A percentile compares a stretch with the other conserved stretches of the same genome.
Conservation (phyloP, 2,329 filamentous ascomycete species). For the Sarocladium oryzae region DNA sequence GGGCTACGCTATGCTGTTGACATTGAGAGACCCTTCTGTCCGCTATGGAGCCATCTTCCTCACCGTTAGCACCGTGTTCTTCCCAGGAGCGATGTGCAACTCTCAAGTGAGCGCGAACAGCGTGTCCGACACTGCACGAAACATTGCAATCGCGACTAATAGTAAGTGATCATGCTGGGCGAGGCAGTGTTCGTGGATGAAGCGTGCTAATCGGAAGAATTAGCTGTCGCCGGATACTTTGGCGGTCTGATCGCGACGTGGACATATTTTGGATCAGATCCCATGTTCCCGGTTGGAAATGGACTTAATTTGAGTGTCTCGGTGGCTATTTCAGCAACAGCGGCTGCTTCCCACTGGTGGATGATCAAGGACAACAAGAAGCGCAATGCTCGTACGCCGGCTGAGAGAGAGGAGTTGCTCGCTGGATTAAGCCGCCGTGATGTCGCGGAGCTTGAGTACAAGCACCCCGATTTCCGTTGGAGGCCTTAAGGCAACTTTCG, state of each 20-base stretch:
- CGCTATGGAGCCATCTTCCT: constrained; percentile 57
- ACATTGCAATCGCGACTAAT: constrained; percentile 57
- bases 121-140: constrained; percentile 62
- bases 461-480: constrained; percentile 16
- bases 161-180: not conserved
- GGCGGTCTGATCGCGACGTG: constrained; percentile 15
- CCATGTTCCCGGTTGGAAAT: constrained; percentile 14
- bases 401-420: constrained; percentile 10
- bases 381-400: constrained; percentile 7
- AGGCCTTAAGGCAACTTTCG: no score
- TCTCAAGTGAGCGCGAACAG: constrained; percentile 65
- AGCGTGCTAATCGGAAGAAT: not conserved
- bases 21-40: not conserved
- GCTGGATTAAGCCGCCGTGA: constrained; percentile 9
- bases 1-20: constrained; percentile 10
- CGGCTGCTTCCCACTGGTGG: constrained; percentile 10
- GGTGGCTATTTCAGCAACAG: constrained; percentile 9
- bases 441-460: constrained; percentile 13
- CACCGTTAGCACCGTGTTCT: constrained; percentile 57
- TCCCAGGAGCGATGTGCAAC: constrained; percentile 58
- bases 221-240: constrained; percentile 8
- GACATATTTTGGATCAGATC: constrained; percentile 14
- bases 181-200: not conserved
- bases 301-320: constrained; percentile 13
- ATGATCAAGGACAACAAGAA: constrained; percentile 15